Percentiles rank a stretch among this genome's conserved stretches.
phyloP scores from a whole-genome alignment of 768 basidiomycete genomes.

The Boletus tomentosulus region DNA sequence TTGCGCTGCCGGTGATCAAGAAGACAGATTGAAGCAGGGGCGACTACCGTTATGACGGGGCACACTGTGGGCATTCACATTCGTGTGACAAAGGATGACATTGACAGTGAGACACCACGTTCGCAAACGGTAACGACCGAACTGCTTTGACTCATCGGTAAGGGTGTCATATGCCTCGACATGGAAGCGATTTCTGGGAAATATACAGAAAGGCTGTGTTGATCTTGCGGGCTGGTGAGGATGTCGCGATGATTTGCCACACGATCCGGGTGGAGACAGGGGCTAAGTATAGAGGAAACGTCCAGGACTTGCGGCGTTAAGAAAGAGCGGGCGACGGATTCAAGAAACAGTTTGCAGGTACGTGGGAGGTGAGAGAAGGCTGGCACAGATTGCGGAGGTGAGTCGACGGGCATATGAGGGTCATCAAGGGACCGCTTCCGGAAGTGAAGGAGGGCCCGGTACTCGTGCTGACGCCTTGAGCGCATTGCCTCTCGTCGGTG shows the following conservation, averaged over 20 bases:
- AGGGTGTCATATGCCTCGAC: slow-evolving; percentile 65
- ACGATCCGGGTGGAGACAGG: slow-evolving; percentile 49
- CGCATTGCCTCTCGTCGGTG: too few relatives aligned
- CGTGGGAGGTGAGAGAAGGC: slow-evolving; percentile 37
- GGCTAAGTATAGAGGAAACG: slow-evolving; percentile 47
- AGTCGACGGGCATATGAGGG: slow-evolving; percentile 47
- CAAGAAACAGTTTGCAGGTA: slow-evolving; percentile 48
- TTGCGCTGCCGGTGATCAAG: slow-evolving; percentile 56
- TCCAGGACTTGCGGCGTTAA: slow-evolving; percentile 39
- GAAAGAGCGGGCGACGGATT: slow-evolving; percentile 48
- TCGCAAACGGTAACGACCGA: slow-evolving; percentile 48
- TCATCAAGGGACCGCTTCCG: slow-evolving; percentile 39
- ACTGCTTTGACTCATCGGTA: slow-evolving; percentile 44
- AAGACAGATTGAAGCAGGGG: slow-evolving; percentile 43
- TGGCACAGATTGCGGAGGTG: slow-evolving; percentile 36
- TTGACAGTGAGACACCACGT: slow-evolving; percentile 47
- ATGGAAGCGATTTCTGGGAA: slow-evolving; percentile 65
- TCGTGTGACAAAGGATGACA: slow-evolving; percentile 44
- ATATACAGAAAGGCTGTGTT: slow-evolving; percentile 47
- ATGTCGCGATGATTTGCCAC: slow-evolving; percentile 75
- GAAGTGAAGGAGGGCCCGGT: slow-evolving; percentile 34
- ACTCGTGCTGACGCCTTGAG: slow-evolving; percentile 51
- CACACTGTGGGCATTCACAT: slow-evolving; percentile 70
- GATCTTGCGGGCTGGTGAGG: slow-evolving; percentile 59
- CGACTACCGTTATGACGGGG: slow-evolving; percentile 66